Evolutionary conservation across 2,329 filamentous ascomycete genomes (phyloP), one percentile per base, ranked within the genome.

Genomic region (Nemania serpens): DNA sequence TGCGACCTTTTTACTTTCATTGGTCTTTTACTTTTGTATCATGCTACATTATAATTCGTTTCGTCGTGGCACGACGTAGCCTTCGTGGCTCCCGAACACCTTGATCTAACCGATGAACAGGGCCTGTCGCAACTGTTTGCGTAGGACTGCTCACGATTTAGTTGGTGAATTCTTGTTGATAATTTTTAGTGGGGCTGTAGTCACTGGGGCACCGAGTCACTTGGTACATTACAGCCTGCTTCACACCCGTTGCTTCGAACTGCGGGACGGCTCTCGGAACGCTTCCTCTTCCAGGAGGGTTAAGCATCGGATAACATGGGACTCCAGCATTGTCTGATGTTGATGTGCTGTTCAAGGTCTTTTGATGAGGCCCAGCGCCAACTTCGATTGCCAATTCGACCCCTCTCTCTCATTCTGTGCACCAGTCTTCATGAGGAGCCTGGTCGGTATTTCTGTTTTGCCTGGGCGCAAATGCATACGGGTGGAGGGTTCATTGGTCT

Each of bases 121-220:
- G 25, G 61, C 25, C 11, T 12, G 45, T 54, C 42, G 42, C 42
- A 63, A 55, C 39, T 47, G 50, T 49, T 58, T 63, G 48, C 47
- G 58, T 57, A 50, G 48, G n/a, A 20, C 25, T 46, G 55, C 64
- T 64, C 63, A 61, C 58, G 60, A 36, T 67, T 64, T 63, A 58
- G 63, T 66, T 68, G 61, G 66, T 62, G 66, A 70, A 63, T 71
- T 72, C 67, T 70, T 70, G 69, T 72, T 64, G 54, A 72, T 72
- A 72, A 72, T 72, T 69, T 70, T 64, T 72, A 71, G 63, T 70
- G 58, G 25, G 41, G 55, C 55, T 61, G 54, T 39, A 34, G 36
- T 34, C 4, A 25, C 17, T 12, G 49, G 51, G 43, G 41, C 36
- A 20, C 18, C 34, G 42, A 55, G 43, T 49, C 43, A 9, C 50